phyloP scores from a whole-genome alignment of 176 grass and related monocot genomes.

The Eremochloa ophiuroides region DNA sequence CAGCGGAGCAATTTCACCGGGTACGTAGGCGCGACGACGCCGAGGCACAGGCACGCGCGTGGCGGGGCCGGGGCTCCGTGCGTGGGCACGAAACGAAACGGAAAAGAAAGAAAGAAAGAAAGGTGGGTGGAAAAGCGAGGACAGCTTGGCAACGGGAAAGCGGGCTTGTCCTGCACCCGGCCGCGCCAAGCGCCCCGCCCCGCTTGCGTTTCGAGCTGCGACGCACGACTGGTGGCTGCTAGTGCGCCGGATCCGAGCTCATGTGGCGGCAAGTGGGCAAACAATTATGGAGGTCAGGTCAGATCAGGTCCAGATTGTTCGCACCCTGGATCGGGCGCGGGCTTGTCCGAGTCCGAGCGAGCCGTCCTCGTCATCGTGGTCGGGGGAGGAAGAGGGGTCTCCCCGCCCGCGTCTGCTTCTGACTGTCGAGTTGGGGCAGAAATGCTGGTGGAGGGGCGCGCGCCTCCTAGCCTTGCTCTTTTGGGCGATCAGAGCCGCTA shows the following conservation, averaged over 20 bases:
- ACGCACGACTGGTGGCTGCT: background rate
- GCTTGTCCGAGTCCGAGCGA: background rate
- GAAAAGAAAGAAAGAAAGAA: too few relatives aligned
- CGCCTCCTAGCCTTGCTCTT: too few relatives aligned
- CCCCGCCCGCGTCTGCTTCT: too few relatives aligned
- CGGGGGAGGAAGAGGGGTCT: too few relatives aligned
- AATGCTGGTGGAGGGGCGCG: too few relatives aligned
- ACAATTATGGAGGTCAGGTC: background rate
- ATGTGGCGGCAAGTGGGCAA: background rate
- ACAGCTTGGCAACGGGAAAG: background rate
- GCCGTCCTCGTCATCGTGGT: background rate
- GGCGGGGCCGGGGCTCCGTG: background rate
- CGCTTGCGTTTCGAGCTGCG: too few relatives aligned
- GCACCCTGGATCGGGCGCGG: background rate
- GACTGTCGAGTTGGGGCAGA: too few relatives aligned
- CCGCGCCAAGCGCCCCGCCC: too few relatives aligned
- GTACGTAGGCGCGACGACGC: too few relatives aligned
- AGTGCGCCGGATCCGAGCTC: background rate
- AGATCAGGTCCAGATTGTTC: constrained; percentile 1
- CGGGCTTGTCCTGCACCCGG: background rate
- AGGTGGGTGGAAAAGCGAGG: background rate
- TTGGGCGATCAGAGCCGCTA: too few relatives aligned
- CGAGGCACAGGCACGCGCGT: background rate
- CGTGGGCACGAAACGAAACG: background rate
- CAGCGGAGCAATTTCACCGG: background rate